A percentile compares a stretch with the other conserved stretches of the same genome.
These are phyloP conservation scores for Solanum lignicaule DNA, from an alignment of 257 asterid species.

Conservation along the genomic window DNA sequence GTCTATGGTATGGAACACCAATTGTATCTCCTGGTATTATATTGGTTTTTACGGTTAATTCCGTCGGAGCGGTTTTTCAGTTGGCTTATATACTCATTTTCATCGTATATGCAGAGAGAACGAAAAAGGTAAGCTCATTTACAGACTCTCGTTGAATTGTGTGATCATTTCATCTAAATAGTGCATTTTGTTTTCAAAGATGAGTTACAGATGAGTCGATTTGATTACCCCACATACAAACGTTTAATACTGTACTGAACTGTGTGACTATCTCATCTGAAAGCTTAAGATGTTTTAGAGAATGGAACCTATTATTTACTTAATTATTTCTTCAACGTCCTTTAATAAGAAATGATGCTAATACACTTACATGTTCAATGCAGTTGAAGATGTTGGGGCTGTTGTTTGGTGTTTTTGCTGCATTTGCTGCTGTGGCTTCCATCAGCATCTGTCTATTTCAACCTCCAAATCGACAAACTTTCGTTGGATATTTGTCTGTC, in stretches of 20 bases:
- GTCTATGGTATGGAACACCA: conserved; percentile 87
- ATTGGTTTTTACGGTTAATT: conserved; percentile 64
- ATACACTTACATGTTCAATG: background rate
- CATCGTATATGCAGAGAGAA: conserved; percentile 38
- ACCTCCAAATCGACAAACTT: conserved; percentile 53
- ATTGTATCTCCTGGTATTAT: conserved; percentile 54
- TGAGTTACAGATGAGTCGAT: background rate
- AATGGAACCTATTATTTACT: background rate
- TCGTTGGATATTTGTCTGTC: conserved; percentile 65
- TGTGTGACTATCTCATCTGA: background rate
- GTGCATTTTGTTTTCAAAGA: background rate
- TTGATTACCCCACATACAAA: background rate
- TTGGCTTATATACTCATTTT: conserved; percentile 45
- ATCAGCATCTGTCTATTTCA: conserved; percentile 48
- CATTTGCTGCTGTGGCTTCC: conserved; percentile 32
- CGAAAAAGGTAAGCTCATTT: conserved; percentile 27
- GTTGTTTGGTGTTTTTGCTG: conserved; percentile 33
- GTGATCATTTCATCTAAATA: background rate
- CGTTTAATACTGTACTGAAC: background rate
- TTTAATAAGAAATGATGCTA: background rate
- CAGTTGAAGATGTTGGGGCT: conserved; percentile 26
- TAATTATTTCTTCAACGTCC: conserved; percentile 20
- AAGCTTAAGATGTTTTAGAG: background rate
- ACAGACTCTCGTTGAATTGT: background rate
- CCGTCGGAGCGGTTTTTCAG: conserved; percentile 68